Evolutionary conservation across 805 yeast species (phyloP), one percentile per base, ranked within the genome.

Genomic region (Wickerhamiella galacta): DNA sequence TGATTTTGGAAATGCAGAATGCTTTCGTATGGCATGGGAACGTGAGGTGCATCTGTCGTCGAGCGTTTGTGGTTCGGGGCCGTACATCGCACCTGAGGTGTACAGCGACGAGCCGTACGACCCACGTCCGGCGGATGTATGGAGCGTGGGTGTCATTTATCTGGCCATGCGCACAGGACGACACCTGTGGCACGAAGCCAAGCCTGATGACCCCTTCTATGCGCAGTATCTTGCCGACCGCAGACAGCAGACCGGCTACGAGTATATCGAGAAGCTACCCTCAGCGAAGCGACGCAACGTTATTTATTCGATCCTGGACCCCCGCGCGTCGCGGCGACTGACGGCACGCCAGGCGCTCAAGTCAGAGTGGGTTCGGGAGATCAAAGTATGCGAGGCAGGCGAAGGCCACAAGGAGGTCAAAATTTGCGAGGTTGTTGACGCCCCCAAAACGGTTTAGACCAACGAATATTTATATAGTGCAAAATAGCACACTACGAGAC

Each of bases 351-450:
- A 87, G 55, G 72, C 83, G 16, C 62, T 87, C 49, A 82, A 77
- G 47, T 75, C 90, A 51, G 95, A 87, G 54, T 85, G 95, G 95
- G 93, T 90, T 1, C 62, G 95, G 37, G 92, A 79, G 53, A 81
- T 85, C 42, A 64, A 57, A 36, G 72, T 80, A 18, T 82, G 93
- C 52, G 70, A 67, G 28, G 80, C 81, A 15, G 83, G 78, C 19
- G 72, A 64, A 27, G 41, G 30, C 6, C 30, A 27, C 30, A 20
- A 21, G 21, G 30, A 27, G 30, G 7, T 9, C 30, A 11, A 27
- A 4, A n/a, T n/a, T n/a, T n/a, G n/a, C n/a, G n/a, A n/a, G n/a
- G n/a, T n/a, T n/a, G n/a, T n/a, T n/a, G n/a, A n/a, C n/a, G n/a
- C n/a, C n/a, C n/a, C n/a, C n/a, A n/a, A n/a, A n/a, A n/a, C n/a